Evolutionary conservation across 176 grass and related monocot genomes (phyloP).

Genomic region (Avena eriantha): DNA sequence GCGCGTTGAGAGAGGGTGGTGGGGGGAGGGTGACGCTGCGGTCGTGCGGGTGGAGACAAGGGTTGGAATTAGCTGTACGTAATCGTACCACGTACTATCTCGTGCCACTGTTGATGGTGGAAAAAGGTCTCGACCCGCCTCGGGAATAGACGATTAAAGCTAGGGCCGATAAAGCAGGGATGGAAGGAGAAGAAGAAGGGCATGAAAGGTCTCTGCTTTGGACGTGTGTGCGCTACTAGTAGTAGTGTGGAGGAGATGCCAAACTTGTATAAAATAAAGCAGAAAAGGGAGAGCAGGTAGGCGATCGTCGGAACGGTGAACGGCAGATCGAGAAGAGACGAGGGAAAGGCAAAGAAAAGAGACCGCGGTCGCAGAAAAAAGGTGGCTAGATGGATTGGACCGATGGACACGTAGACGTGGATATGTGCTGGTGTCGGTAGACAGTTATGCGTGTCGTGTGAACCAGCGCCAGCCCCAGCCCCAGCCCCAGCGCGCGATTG

Average conservation of each 20-base stretch:
- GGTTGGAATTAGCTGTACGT: constrained; percentile 1
- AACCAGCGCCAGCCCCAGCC: not conserved
- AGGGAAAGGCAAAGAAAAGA: too few relatives aligned
- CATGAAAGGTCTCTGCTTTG: not conserved
- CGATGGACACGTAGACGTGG: not conserved
- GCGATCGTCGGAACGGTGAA: too few relatives aligned
- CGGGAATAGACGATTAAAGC: not conserved
- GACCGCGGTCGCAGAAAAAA: not conserved
- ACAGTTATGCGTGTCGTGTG: not conserved
- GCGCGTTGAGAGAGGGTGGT: too few relatives aligned
- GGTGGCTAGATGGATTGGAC: not conserved
- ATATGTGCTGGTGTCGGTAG: not conserved
- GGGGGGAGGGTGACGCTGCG: not conserved
- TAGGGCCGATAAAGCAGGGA: not conserved
- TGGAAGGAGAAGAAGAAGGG: not conserved
- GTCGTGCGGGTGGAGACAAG: not conserved
- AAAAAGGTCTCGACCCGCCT: not conserved
- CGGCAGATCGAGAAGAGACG: too few relatives aligned
- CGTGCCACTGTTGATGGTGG: not conserved
- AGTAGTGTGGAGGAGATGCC: not conserved
- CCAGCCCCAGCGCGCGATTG: too few relatives aligned
- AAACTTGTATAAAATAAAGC: not conserved
- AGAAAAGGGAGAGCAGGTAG: not conserved
- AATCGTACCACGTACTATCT: not conserved
- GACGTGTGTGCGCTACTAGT: too few relatives aligned